Evolutionary conservation across 2,329 filamentous ascomycete genomes (phyloP).

Genomic region (Fusarium clavum): DNA sequence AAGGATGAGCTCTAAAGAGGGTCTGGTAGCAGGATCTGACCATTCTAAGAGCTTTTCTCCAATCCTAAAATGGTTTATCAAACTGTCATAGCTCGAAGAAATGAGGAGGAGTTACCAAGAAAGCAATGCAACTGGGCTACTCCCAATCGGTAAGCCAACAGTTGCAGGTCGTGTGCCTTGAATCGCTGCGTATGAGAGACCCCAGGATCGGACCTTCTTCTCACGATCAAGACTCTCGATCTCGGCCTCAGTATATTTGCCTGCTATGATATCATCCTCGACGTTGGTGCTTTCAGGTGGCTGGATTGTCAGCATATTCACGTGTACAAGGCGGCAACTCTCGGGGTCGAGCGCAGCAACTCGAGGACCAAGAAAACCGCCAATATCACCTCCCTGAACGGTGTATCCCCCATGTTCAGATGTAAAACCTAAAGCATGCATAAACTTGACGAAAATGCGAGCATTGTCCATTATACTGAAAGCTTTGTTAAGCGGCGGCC

Average conservation of each 20-base stretch:
- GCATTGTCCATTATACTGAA: not conserved
- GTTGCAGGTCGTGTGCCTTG: no score
- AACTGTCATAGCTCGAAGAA: no score
- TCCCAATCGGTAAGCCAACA: no score
- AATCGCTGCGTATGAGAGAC: no score
- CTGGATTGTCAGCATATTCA: not conserved
- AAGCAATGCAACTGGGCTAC: no score
- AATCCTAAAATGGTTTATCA: no score
- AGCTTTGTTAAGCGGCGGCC: not conserved
- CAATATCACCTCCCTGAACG: not conserved
- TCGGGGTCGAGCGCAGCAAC: not conserved
- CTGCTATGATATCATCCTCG: not conserved
- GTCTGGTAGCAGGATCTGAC: no score
- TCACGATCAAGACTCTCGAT: accelerated
- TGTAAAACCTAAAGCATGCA: not conserved
- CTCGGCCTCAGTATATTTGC: not conserved
- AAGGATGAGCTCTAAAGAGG: no score
- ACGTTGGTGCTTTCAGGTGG: accelerated
- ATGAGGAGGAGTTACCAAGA: no score
- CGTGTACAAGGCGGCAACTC: accelerated
- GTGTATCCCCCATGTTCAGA: not conserved
- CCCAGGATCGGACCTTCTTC: not conserved
- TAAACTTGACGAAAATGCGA: accelerated
- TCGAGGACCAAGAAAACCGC: not conserved
- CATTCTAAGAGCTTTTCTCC: accelerated